phyloP scores from a whole-genome alignment of 1,139 yeast genomes.

The Pichia inconspicua region DNA sequence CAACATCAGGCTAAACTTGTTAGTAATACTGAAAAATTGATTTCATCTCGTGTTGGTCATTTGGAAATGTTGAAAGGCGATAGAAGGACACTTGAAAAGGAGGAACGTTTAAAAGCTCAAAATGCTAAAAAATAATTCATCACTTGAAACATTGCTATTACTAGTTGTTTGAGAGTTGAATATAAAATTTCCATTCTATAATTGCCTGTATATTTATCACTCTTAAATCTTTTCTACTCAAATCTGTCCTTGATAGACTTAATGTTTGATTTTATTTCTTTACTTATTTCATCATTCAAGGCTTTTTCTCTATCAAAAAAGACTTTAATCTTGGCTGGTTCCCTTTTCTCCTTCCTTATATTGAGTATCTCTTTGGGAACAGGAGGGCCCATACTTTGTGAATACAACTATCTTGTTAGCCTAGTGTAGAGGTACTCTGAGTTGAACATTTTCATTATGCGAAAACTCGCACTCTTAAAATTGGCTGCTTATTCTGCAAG shows the following conservation, averaged over 20 bases:
- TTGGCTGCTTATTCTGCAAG: neutral
- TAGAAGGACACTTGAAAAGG: slow-evolving; percentile 71
- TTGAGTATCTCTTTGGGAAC: slow-evolving; percentile 18
- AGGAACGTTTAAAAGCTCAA: slow-evolving; percentile 25
- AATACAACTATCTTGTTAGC: neutral
- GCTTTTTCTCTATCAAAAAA: slow-evolving; percentile 19
- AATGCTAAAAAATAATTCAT: neutral
- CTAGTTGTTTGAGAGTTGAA: too few species aligned
- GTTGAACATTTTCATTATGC: neutral
- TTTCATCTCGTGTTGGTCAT: slow-evolving; percentile 92
- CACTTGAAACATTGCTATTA: too few species aligned
- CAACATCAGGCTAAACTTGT: slow-evolving; percentile 33
- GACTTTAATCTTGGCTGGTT: neutral
- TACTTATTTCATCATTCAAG: slow-evolving; percentile 20
- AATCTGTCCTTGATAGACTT: slow-evolving; percentile 16
- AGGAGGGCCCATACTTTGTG: slow-evolving; percentile 15
- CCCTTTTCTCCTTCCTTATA: slow-evolving; percentile 10
- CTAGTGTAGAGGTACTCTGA: neutral
- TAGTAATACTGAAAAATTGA: slow-evolving; percentile 67
- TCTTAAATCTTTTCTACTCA: slow-evolving; percentile 7
- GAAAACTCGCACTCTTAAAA: neutral
- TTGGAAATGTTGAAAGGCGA: slow-evolving; percentile 85
- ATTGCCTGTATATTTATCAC: neutral
- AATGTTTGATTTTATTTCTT: slow-evolving; percentile 18
- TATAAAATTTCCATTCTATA: neutral